Base-by-base conservation (phyloP, 1,284 basidiomycete genomes). In the Moesziomyces parantarcticus region DNA sequence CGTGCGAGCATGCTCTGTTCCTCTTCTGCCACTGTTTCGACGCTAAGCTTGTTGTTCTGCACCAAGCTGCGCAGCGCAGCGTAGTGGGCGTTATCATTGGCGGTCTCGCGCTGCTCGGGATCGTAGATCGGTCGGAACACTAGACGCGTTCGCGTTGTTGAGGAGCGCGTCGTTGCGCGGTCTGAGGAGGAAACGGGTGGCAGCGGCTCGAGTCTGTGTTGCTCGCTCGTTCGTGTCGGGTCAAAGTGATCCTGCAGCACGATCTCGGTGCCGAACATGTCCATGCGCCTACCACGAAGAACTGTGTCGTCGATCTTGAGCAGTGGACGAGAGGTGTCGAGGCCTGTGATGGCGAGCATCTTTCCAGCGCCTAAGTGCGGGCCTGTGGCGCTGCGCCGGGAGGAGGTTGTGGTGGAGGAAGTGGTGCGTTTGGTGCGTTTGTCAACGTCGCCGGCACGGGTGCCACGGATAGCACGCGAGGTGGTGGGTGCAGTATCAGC, bases 221-320 rank as follows among this genome's bases (percentile, higher is more conserved):
- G 71, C 1, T 40, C 34, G 1, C 23, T 11, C 1, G 49, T 49
- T 2, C 62, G 41, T 4, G 65, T 69, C 3, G 58, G 56, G 26
- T 74, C 71, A 7, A 57, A 57, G 0, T 65, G 29, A 40, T 74
- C 66, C 7, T 18, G 5, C 4, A 75, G 50, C 11, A 75, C 40
- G 23, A 75, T 75, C 21, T 75, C 72, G 22, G 49, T 50, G 1
- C 72, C 72, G 11, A 69, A 50, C 36, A 67, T 6, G 10, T 63
- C 34, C 62, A 59, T 57, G 13, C 46, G 46, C 7, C 29, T 50
- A 1, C 72, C 67, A 1, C 62, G 41, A 14, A 75, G 40, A 0
- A 75, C 47, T 1, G 63, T 70, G 22, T 70, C 58, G 26, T 55
- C 53, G 48, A 75, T 56, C 54, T 75, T 70, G 47, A 75, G 46